phyloP scores from a whole-genome alignment of 805 yeast species.

The Zygoascus ofunaensis region DNA sequence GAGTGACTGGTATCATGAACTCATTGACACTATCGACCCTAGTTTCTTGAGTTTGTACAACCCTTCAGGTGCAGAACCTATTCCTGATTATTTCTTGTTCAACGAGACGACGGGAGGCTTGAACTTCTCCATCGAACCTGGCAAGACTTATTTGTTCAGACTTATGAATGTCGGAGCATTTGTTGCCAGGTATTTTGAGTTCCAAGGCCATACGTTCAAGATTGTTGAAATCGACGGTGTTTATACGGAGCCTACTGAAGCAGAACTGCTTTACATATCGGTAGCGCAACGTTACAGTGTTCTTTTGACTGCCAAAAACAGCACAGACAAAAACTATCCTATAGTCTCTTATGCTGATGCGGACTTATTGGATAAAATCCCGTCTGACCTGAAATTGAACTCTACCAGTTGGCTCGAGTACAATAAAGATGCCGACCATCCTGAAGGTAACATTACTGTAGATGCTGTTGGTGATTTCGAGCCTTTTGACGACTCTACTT shows the following conservation, averaged over 20 bases:
- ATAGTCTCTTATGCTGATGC: constrained; percentile 75
- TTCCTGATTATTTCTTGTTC: constrained; percentile 71
- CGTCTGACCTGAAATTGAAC: constrained; percentile 56
- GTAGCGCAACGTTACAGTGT: constrained; percentile 90
- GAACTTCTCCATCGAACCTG: constrained; percentile 57
- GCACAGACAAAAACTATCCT: constrained; percentile 58
- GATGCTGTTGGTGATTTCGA: constrained; percentile 37
- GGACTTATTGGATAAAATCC: constrained; percentile 70
- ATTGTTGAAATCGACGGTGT: constrained; percentile 92
- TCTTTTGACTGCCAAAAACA: constrained; percentile 61
- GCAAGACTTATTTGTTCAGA: constrained; percentile 74
- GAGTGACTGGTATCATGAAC: constrained; percentile 83
- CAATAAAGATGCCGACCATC: constrained; percentile 36
- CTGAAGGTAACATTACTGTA: constrained; percentile 32
- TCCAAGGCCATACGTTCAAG: constrained; percentile 80
- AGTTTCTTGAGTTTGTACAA: constrained; percentile 62
- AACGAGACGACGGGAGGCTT: constrained; percentile 58
- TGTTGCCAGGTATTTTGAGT: constrained; percentile 78
- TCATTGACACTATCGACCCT: constrained; percentile 40
- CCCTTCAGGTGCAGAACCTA: constrained; percentile 98
- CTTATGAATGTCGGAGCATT: constrained; percentile 84
- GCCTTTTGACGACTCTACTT: constrained; percentile 67
- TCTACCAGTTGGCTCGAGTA: constrained; percentile 69
- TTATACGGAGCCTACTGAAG: constrained; percentile 63
- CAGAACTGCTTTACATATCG: constrained; percentile 66